phyloP scores from a whole-genome alignment of 805 yeast genomes.

The Kazachstania viticola region DNA sequence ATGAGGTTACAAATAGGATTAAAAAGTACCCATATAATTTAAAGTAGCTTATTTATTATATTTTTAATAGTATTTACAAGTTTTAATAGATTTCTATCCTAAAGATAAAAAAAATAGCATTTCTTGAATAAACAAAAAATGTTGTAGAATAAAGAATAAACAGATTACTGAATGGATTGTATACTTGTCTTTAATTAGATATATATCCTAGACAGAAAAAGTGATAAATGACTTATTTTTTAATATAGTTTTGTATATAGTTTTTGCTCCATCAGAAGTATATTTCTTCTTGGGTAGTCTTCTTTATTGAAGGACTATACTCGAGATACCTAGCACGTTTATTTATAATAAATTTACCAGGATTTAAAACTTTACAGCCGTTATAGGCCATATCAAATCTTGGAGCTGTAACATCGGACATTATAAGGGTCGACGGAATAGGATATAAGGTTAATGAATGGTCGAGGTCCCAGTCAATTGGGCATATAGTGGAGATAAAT shows the following conservation, averaged over 20 bases:
- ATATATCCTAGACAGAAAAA: too few species aligned
- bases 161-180: background rate
- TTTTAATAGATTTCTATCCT: too few species aligned
- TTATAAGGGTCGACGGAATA: slow-evolving; percentile 51
- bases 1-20: slow-evolving; percentile 25
- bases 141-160: background rate
- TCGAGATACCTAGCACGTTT: slow-evolving; percentile 58
- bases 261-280: slow-evolving; percentile 29
- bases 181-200: too few species aligned
- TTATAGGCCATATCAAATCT: slow-evolving; percentile 65
- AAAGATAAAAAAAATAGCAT: too few species aligned
- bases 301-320: slow-evolving; percentile 51
- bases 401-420: slow-evolving; percentile 66
- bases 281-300: slow-evolving; percentile 36
- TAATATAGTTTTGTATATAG: background rate
- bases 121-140: background rate
- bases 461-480: slow-evolving; percentile 61
- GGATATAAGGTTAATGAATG: slow-evolving; percentile 63
- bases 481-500: slow-evolving; percentile 46
- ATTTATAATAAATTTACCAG: slow-evolving; percentile 44
- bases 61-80: too few species aligned
- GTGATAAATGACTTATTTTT: too few species aligned
- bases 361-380: slow-evolving; percentile 70
- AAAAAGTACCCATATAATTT: slow-evolving; percentile 27
- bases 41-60: too few species aligned